Percentiles rank a stretch among this genome's conserved stretches.
Evolutionary conservation across 352 stramenopile genomes (phyloP).

Genomic region (Phytophthora constricta): DNA sequence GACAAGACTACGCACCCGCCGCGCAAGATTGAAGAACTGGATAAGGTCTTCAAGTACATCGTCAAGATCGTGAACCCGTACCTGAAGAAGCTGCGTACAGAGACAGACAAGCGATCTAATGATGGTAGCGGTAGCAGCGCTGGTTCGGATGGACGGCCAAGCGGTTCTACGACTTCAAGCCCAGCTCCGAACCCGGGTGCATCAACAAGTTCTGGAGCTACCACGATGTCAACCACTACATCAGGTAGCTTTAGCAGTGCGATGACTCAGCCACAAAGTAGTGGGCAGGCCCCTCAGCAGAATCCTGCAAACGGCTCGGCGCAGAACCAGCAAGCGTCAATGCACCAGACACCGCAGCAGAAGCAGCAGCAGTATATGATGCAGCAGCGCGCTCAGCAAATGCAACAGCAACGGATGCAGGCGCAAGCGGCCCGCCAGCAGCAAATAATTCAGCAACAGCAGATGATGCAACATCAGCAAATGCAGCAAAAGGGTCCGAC

Average conservation of each 20-base stretch:
- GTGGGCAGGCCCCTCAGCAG: conserved; percentile 29
- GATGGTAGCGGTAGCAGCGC: conserved; percentile 18
- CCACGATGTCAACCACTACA: conserved; percentile 13
- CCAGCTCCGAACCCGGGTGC: conserved; percentile 8
- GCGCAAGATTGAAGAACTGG: conserved; percentile 81
- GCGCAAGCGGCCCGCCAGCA: conserved; percentile 48
- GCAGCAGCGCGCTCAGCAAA: conserved; percentile 57
- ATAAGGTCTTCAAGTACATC: conserved; percentile 92
- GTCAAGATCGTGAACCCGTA: conserved; percentile 90
- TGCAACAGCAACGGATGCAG: conserved; percentile 59
- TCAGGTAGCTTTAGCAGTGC: conserved; percentile 27
- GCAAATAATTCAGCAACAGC: conserved; percentile 52
- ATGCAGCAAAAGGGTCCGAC: conserved; percentile 41
- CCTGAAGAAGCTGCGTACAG: conserved; percentile 84
- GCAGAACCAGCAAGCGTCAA: conserved; percentile 14
- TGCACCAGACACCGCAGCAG: conserved; percentile 47
- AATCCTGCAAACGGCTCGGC: conserved; percentile 6
- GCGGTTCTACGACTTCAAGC: conserved; percentile 16
- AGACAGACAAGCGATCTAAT: conserved; percentile 72
- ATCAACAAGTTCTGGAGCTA: conserved; percentile 21
- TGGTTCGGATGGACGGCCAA: conserved; percentile 8
- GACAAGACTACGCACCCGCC: conserved; percentile 74
- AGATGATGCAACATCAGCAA: conserved; percentile 53
- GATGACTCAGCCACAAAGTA: conserved; percentile 31
- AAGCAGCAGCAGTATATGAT: conserved; percentile 61